phyloP scores from a whole-genome alignment of 805 yeast species.

The Pachysolen tannophilus region DNA sequence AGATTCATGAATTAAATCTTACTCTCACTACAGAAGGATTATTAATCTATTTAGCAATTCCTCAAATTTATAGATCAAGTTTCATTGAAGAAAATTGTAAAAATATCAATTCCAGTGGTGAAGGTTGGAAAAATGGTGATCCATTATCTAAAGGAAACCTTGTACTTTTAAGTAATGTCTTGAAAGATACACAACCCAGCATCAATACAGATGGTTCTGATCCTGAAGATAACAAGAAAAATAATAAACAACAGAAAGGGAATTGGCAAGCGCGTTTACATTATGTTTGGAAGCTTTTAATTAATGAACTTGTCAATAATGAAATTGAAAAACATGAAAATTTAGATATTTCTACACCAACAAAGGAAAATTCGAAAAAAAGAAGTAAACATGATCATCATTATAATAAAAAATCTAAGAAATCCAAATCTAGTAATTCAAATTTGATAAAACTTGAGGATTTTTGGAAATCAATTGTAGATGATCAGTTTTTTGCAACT shows the following conservation, averaged over 20 bases:
- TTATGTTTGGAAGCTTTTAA: conserved; percentile 63
- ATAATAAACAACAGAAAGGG: conserved; percentile 44
- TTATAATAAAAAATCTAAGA: conserved; percentile 11
- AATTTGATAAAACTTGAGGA: conserved; percentile 40
- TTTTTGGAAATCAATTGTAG: conserved; percentile 76
- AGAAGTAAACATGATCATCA: conserved; percentile 26
- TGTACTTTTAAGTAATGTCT: conserved; percentile 48
- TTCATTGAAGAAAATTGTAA: conserved; percentile 15
- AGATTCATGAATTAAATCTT: conserved; percentile 44
- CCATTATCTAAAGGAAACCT: conserved; percentile 71
- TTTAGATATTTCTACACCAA: conserved; percentile 18
- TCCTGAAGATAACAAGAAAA: conserved; percentile 24
- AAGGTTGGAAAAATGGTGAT: conserved; percentile 73
- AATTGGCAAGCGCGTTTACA: conserved; percentile 72
- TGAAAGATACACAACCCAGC: conserved; percentile 58
- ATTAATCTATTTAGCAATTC: conserved; percentile 56
- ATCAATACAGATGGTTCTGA: conserved; percentile 29
- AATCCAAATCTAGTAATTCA: conserved; percentile 10
- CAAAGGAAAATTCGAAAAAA: conserved; percentile 29
- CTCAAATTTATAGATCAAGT: conserved; percentile 17
- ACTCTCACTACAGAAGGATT: conserved; percentile 73
- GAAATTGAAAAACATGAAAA: conserved; percentile 4
- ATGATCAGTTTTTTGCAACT: conserved; percentile 69
- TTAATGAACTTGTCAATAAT: conserved; percentile 27
- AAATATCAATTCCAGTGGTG: no score